Conservation (phyloP, 2,329 filamentous ascomycete species). For the Clonostachys chloroleuca region DNA sequence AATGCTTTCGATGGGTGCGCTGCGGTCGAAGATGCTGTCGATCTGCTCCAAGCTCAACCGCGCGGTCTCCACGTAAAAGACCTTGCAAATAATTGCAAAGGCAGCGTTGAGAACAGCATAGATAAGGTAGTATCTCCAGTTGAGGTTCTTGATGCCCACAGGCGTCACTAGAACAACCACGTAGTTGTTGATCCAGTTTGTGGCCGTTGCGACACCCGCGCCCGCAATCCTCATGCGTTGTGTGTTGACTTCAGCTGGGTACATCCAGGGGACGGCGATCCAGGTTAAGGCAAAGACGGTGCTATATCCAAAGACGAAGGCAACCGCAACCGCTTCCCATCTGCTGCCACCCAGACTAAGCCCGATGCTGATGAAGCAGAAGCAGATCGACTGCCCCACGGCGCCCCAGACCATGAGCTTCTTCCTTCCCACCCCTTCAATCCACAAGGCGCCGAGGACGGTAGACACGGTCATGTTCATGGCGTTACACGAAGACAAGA, state of each 20-base stretch:
- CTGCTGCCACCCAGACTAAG: background rate
- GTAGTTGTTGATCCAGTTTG: constrained; percentile 22
- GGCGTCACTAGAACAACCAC: constrained; percentile 28
- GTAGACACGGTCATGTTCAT: constrained; percentile 3
- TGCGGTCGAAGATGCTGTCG: constrained; percentile 20
- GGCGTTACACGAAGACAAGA: constrained; percentile 5
- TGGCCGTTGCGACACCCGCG: constrained; percentile 21
- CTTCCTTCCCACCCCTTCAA: constrained; percentile 9
- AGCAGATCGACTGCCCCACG: background rate
- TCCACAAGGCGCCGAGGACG: background rate
- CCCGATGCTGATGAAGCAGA: background rate
- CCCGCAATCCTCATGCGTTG: constrained; percentile 25
- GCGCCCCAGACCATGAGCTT: background rate
- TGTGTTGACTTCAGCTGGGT: constrained; percentile 24
- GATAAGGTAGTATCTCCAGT: constrained; percentile 47
- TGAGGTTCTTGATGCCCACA: constrained; percentile 32
- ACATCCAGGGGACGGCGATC: constrained; percentile 14
- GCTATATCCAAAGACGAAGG: constrained; percentile 21
- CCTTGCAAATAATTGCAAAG: constrained; percentile 40
- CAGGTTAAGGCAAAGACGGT: constrained; percentile 17
- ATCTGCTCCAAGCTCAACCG: constrained; percentile 34
- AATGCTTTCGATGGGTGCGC: too few species aligned
- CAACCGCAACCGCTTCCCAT: constrained; percentile 9
- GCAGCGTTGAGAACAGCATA: constrained; percentile 41
- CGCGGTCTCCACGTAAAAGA: constrained; percentile 42